Base-by-base conservation (phyloP, 805 yeast genomes). In the Spathaspora girioi region DNA sequence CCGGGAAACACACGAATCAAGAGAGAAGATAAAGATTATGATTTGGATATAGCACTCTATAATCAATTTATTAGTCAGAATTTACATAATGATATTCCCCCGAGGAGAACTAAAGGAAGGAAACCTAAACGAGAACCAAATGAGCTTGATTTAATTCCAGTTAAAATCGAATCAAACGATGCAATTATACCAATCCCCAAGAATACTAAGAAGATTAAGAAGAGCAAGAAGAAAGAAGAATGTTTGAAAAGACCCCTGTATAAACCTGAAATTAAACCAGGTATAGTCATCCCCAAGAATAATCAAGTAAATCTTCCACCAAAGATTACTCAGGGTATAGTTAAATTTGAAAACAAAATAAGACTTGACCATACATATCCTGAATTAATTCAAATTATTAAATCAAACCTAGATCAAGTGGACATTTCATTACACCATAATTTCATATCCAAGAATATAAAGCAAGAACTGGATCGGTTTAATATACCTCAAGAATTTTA, bases 361-460 rank as follows among this genome's bases (percentile, higher is more conserved):
- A 17, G 50, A 8, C 43, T 60, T 19, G 44, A 50, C 8, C 38
- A 56, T 38, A 53, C 54, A 23, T 68, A 68, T 50, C 52, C 54
- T 14, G 57, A 56, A 2, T 44, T 65, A 51, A 57, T 68, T 6
- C 48, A 53, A 14, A 41, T 52, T 15, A 55, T 66, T 29, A 57
- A 57, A 20, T 26, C 49, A 4, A 51, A 54, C 19, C 56, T 62
- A 19, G 26, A 51, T 52, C 14, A 38, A 5, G 60, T 68, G 15
- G 71, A 68, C 40, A 55, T 66, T 17, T 54, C 69, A 1, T 53
- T 66, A 32, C 58, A 52, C 49, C 56, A 61, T 50, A 47, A 53
- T 23, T 56, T 68, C 3, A 45, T 68, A 1, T 59, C 64, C 29
- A 68, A 68, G 46, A 65, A 66, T 43, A 15, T 67, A 10, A 60